Percentiles rank a stretch among this genome's conserved stretches.
These are phyloP conservation scores for Candida palmyrensis DNA, from an alignment of 805 yeast species.

Conservation along the genomic window DNA sequence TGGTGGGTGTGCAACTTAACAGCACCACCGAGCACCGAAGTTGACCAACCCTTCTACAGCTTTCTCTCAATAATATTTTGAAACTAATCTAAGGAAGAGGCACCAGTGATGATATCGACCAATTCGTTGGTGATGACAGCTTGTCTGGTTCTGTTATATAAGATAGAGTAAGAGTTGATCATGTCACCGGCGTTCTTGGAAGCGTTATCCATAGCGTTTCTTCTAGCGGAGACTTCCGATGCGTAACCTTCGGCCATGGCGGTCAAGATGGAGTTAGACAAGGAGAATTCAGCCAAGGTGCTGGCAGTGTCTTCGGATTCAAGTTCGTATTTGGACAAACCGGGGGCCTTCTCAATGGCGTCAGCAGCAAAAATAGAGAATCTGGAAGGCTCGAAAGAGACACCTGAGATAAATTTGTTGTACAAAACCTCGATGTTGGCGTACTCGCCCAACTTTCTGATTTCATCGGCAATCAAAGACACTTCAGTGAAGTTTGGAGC, in stretches of 20 bases:
- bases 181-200: constrained; percentile 99
- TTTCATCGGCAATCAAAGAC: constrained; percentile 81
- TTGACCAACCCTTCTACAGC: neutral
- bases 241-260: constrained; percentile 99
- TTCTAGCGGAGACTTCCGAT: constrained; percentile 95
- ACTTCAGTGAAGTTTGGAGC: constrained; percentile 93
- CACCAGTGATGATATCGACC: constrained; percentile 99
- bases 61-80: constrained; percentile 1
- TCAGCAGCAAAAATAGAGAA: constrained; percentile 63
- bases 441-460: constrained; percentile 64
- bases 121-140: constrained; percentile 98
- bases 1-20: no score
- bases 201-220: constrained; percentile 99
- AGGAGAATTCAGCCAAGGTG: constrained; percentile 76
- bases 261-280: constrained; percentile 83
- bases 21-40: constrained; percentile 1
- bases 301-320: constrained; percentile 64
- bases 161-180: constrained; percentile 93
- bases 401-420: constrained; percentile 84
- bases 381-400: constrained; percentile 80
- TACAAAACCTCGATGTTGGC: constrained; percentile 74
- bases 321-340: constrained; percentile 75
- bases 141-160: constrained; percentile 99
- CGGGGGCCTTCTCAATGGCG: constrained; percentile 79
- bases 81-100: constrained; percentile 94